Percentiles rank a stretch among this genome's conserved stretches.
phyloP scores from a whole-genome alignment of 768 basidiomycete genomes.

The Strobilomyces confusus region DNA sequence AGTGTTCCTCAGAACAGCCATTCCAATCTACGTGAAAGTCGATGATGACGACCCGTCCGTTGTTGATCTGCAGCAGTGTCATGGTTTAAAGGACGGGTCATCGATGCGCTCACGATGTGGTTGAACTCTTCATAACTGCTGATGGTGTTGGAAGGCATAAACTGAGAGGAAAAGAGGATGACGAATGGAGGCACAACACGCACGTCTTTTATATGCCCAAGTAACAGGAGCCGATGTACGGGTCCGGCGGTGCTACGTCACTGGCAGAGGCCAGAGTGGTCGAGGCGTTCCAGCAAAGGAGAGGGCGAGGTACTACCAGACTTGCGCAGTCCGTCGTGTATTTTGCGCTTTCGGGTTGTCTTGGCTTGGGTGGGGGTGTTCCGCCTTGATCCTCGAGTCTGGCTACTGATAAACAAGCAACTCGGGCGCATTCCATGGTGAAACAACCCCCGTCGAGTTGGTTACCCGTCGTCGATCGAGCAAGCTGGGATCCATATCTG shows the following conservation, averaged over 20 bases:
- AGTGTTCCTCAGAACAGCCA: slow-evolving; percentile 4
- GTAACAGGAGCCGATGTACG: neutral
- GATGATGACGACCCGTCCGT: slow-evolving; percentile 22
- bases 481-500: neutral
- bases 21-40: slow-evolving; percentile 20
- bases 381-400: neutral
- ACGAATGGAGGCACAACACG: neutral
- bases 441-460: neutral
- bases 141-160: slow-evolving; percentile 21
- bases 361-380: neutral
- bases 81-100: neutral
- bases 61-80: slow-evolving; percentile 19
- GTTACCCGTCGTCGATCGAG: neutral
- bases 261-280: neutral
- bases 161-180: too few species aligned
- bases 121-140: slow-evolving; percentile 18
- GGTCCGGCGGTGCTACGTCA: neutral
- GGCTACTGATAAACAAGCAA: neutral
- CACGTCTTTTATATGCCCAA: neutral
- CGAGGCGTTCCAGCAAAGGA: neutral
- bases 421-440: neutral
- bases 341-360: too few species aligned
- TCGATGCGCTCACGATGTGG: slow-evolving; percentile 12
- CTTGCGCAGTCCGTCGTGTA: too few species aligned
- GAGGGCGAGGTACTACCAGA: neutral